phyloP scores from a whole-genome alignment of 2,329 filamentous ascomycete species.

The Colletotrichum kahawae region DNA sequence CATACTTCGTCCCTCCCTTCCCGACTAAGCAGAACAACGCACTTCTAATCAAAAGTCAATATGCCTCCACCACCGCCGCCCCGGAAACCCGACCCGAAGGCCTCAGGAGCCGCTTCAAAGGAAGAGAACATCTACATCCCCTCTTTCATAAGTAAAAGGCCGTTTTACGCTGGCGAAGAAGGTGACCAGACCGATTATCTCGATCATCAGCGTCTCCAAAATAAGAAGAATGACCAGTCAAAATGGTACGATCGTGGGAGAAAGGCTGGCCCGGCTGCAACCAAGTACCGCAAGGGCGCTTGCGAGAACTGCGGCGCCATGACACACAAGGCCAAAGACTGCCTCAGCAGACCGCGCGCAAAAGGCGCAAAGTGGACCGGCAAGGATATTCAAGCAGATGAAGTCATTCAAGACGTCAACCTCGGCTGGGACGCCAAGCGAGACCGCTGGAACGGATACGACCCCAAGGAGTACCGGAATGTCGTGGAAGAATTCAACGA shows the following conservation, averaged over 20 bases:
- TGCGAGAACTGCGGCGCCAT: constrained; percentile 98
- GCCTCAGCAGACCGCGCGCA: constrained; percentile 85
- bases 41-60: background rate
- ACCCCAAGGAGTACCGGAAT: constrained; percentile 80
- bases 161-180: constrained; percentile 89
- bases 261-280: constrained; percentile 84
- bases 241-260: constrained; percentile 95
- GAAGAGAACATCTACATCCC: constrained; percentile 99
- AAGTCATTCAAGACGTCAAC: constrained; percentile 82
- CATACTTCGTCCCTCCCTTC: background rate
- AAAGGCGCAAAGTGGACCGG: constrained; percentile 92
- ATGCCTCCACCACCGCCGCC: constrained; percentile 35
- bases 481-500: constrained; percentile 92
- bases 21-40: background rate
- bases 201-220: constrained; percentile 90
- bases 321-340: constrained; percentile 96
- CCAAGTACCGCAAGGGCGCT: constrained; percentile 96
- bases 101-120: constrained; percentile 59
- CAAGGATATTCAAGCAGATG: constrained; percentile 91
- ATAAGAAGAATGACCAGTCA: constrained; percentile 70
- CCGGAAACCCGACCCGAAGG: constrained; percentile 34
- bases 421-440: constrained; percentile 97
- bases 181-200: constrained; percentile 85
- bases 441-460: constrained; percentile 98
- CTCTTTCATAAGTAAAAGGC: constrained; percentile 95